Evolutionary conservation across 768 basidiomycete genomes (phyloP).

Genomic region (Lyophyllum semitale): DNA sequence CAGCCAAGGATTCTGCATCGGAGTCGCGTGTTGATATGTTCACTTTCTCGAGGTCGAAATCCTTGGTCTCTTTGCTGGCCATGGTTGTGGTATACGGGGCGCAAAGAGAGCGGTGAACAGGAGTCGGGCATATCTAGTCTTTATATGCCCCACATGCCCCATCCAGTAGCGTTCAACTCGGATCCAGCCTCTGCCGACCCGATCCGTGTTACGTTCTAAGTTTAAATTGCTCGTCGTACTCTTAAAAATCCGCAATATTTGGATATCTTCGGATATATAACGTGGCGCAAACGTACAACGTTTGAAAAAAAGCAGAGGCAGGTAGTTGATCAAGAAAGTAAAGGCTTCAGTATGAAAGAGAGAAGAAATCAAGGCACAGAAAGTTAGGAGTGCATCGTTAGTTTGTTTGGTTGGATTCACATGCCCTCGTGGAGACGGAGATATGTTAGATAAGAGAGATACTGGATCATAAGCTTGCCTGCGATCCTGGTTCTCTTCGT

Average conservation of each 20-base stretch:
- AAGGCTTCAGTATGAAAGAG: too few relatives aligned
- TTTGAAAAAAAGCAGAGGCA: constrained; percentile 71
- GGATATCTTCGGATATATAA: constrained; percentile 53
- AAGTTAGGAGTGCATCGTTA: too few relatives aligned
- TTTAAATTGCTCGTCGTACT: too few relatives aligned
- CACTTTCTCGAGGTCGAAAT: constrained; percentile 7
- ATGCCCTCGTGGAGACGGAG: constrained; percentile 83
- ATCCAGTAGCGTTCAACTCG: background rate
- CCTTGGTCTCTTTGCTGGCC: background rate
- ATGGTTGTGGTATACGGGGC: background rate
- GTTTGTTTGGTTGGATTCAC: constrained; percentile 78
- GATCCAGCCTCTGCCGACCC: too few relatives aligned
- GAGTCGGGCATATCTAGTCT: background rate
- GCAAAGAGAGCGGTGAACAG: background rate
- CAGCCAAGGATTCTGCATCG: constrained; percentile 22
- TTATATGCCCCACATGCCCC: background rate
- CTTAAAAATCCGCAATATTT: too few relatives aligned
- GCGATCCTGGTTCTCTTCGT: background rate
- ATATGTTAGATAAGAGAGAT: constrained; percentile 76
- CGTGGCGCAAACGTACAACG: constrained; percentile 66
- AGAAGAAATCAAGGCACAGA: constrained; percentile 54
- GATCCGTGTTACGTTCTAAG: too few relatives aligned
- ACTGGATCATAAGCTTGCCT: constrained; percentile 82
- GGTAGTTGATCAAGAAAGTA: constrained; percentile 80
- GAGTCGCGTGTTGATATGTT: constrained; percentile 16